phyloP scores from a whole-genome alignment of 495 filamentous ascomycete species.

The Lasiosphaeria hispida region DNA sequence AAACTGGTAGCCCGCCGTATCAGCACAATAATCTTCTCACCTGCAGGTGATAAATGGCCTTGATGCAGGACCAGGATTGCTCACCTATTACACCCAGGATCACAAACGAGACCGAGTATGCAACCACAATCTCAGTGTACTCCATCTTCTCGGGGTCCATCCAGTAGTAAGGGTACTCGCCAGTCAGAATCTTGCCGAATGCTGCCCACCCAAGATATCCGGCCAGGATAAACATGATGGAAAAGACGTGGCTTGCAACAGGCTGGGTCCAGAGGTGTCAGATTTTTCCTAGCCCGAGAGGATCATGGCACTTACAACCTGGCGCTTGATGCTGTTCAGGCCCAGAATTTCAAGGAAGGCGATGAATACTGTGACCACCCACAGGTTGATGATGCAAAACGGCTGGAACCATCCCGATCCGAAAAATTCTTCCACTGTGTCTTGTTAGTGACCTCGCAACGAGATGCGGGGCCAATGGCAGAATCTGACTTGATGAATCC shows the following conservation, averaged over 20 bases:
- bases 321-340: constrained; percentile 50
- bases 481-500: background rate
- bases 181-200: constrained; percentile 46
- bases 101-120: constrained; percentile 36
- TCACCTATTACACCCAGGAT: constrained; percentile 35
- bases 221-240: constrained; percentile 35
- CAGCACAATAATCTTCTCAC: background rate
- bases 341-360: constrained; percentile 45
- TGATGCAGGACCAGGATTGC: constrained; percentile 2
- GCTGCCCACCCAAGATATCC: constrained; percentile 49
- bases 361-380: constrained; percentile 39
- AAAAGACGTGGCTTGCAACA: constrained; percentile 35
- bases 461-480: background rate
- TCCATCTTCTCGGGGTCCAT: constrained; percentile 39
- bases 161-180: constrained; percentile 48
- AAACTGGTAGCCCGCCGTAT: constrained; percentile 27
- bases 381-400: constrained; percentile 48
- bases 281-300: background rate
- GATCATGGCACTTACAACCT: constrained; percentile 33
- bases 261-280: constrained; percentile 26
- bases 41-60: background rate
- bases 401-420: constrained; percentile 34
- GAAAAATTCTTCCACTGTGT: constrained; percentile 25
- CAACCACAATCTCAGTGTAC: constrained; percentile 34
- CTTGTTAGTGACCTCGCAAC: background rate